A percentile compares a stretch with the other conserved stretches of the same genome.
Conservation (phyloP, 2,329 filamentous ascomycete genomes). For the Trichophyton mentagrophytes region DNA sequence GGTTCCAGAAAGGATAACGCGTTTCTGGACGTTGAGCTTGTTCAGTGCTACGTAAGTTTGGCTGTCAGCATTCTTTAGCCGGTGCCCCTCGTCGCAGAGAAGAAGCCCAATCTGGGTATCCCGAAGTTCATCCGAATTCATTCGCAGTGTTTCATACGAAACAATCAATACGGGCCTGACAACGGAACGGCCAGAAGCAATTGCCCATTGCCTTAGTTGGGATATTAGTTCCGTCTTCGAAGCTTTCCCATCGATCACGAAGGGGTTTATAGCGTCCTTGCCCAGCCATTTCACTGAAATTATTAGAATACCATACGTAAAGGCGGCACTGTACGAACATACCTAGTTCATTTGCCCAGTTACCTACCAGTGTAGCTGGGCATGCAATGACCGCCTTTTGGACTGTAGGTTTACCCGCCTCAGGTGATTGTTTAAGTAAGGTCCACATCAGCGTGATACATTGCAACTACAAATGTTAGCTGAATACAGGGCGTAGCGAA, state of each 20-base stretch:
- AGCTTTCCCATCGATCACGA: conserved; percentile 93
- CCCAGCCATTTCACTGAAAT: conserved; percentile 75
- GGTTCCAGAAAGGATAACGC: conserved; percentile 91
- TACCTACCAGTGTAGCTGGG: conserved; percentile 87
- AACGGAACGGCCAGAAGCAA: conserved; percentile 75
- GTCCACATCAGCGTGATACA: conserved; percentile 98
- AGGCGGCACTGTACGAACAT: conserved; percentile 9
- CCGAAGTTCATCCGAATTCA: conserved; percentile 82
- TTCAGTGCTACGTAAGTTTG: conserved; percentile 90
- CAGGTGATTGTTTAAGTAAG: conserved; percentile 83
- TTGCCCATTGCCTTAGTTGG: conserved; percentile 89
- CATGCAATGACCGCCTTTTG: conserved; percentile 96
- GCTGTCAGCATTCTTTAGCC: conserved; percentile 91
- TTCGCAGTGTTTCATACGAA: conserved; percentile 86
- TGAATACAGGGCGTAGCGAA: conserved; percentile 6
- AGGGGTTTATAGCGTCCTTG: conserved; percentile 76
- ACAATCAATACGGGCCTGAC: conserved; percentile 92
- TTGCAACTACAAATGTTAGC: conserved; percentile 47
- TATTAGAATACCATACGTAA: conserved; percentile 13
- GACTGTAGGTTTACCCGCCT: conserved; percentile 85
- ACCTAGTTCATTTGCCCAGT: conserved; percentile 89
- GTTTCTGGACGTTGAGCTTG: conserved; percentile 72
- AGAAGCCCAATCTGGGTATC: conserved; percentile 83
- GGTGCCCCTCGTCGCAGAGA: conserved; percentile 92
- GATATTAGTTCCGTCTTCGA: conserved; percentile 83